Base-by-base conservation (phyloP, 2,329 filamentous ascomycete species). In the Neophaeococcomyces aloes region DNA sequence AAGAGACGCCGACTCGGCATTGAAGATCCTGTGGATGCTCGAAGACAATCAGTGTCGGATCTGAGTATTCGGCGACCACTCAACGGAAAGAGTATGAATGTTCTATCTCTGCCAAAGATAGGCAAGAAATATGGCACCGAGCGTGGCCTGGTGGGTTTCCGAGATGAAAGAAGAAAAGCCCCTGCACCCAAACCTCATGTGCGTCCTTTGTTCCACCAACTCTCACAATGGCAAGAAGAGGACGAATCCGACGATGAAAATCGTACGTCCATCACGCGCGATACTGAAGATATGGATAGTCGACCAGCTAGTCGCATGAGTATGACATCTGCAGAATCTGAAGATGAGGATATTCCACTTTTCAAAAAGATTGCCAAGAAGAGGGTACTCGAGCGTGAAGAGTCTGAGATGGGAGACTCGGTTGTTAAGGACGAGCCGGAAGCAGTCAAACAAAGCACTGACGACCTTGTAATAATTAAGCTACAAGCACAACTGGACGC, bases 231-330 rank as follows among this genome's bases (percentile, higher is more conserved):
- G 57, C 77, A 82, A 49, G 83, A 83, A 50, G 81, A 86, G 32
- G 86, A 95, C 60, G 86, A 95, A 60, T 93, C 86, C 0, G 88
- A 94, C 51, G 88, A 93, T 53, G 87, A 95, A 50, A 75, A 75
- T 36, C 66, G 72, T 38, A 81, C 76, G 27, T 78, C 82, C 10
- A 64, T 80, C 38, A 77, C 75, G 10, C 74, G 81, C 35, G 86
- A 88, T 59, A 93, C 85, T 0, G 88, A 94, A 59, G 88, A 91
- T 52, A 79, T 79, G 27, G 88, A 91, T 48, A 94, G 85, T 50
- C 77, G 83, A 32, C 83, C 83, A 38, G 78, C 80, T 34, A 94
- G 85, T 61, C 85, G 83, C 32, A 70, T 74, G 59, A 76, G 70
- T 51, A 67, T 70, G 47, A 67, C 57, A 29, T 69, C 70, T 13